Percentiles rank a stretch among this genome's conserved stretches.
Conservation (phyloP, 208 protist genomes). For the Wallacemonas rigidus region DNA sequence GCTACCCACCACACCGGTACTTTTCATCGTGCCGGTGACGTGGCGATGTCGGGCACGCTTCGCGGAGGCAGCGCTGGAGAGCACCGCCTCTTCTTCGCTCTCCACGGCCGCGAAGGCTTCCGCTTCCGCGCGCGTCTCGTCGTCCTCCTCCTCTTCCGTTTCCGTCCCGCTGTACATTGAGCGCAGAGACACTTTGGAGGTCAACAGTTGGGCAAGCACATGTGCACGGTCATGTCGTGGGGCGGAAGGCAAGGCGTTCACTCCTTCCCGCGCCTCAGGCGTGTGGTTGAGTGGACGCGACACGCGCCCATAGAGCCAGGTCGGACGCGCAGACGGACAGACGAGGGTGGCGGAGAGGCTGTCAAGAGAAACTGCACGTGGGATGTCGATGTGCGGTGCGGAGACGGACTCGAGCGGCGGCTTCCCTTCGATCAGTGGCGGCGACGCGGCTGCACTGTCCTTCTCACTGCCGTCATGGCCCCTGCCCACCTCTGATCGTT, state of each 20-base stretch:
- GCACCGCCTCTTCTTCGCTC: constrained; percentile 7
- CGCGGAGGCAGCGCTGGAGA: background rate
- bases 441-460: too few relatives aligned
- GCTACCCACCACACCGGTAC: background rate
- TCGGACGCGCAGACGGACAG: background rate
- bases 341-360: background rate
- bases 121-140: constrained; percentile 1
- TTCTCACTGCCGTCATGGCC: too few relatives aligned
- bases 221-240: constrained; percentile 13
- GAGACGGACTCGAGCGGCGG: too few relatives aligned
- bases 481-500: too few relatives aligned
- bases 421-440: too few relatives aligned
- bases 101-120: constrained; percentile 5
- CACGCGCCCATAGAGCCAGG: background rate
- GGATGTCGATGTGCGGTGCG: background rate
- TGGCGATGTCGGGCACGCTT: background rate
- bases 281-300: background rate
- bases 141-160: constrained; percentile 1
- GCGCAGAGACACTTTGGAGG: constrained; percentile 3
- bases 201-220: constrained; percentile 11
- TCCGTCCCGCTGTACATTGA: constrained; percentile 8
- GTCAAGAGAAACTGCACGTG: background rate
- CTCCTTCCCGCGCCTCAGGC: background rate
- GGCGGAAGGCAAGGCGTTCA: background rate
- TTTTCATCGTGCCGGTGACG: background rate